Conservation (phyloP, 345 rosid genomes). For the Ricinus communis region DNA sequence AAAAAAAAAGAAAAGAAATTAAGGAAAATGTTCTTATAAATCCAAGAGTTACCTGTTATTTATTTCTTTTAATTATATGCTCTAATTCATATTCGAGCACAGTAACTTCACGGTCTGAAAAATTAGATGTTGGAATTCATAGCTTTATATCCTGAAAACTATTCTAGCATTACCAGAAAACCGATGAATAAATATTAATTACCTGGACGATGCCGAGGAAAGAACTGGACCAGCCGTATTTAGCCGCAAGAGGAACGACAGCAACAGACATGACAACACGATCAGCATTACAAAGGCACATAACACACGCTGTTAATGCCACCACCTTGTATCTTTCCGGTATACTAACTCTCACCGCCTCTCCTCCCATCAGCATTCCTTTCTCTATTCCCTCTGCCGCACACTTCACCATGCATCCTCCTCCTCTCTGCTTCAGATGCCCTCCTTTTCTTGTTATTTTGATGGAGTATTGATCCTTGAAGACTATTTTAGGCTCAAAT, state of each 20-base stretch:
- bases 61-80: no score
- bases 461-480: background rate
- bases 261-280: constrained; percentile 66
- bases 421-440: background rate
- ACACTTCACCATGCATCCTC: constrained; percentile 36
- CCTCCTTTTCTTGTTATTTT: background rate
- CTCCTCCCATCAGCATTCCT: constrained; percentile 42
- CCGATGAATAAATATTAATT: background rate
- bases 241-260: constrained; percentile 84
- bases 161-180: background rate
- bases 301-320: constrained; percentile 64
- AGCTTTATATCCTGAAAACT: no score
- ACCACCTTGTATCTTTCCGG: constrained; percentile 90
- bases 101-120: no score
- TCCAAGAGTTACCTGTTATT: background rate
- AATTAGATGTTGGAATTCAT: no score
- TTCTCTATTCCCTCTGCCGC: constrained; percentile 76
- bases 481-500: constrained; percentile 9
- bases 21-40: no score
- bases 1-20: no score
- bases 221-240: constrained; percentile 82
- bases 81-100: no score
- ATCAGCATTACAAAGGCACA: constrained; percentile 84
- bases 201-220: constrained; percentile 97
- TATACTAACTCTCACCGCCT: constrained; percentile 5